These are phyloP conservation scores for Fusarium mundagurra DNA, from an alignment of 2,329 filamentous ascomycete species.

Conservation along the genomic window DNA sequence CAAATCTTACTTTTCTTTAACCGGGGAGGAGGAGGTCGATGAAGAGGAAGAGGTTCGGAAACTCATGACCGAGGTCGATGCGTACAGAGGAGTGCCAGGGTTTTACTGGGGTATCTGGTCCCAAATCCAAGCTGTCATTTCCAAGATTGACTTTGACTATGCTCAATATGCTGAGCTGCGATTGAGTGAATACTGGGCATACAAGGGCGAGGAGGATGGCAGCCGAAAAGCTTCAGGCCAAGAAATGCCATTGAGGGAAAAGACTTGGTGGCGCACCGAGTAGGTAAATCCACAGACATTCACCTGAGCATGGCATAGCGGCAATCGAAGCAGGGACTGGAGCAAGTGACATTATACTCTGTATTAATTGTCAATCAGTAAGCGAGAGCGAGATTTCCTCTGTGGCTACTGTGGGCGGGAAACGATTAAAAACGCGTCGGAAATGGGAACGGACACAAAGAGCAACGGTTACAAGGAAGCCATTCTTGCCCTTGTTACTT, in stretches of 20 bases:
- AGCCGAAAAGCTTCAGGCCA: conserved; percentile 61
- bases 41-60: conserved; percentile 71
- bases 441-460: conserved; percentile 23
- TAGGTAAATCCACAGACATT: conserved; percentile 5
- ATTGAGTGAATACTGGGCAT: conserved; percentile 91
- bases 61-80: conserved; percentile 83
- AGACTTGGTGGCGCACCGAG: conserved; percentile 71
- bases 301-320: neutral
- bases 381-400: conserved; percentile 7
- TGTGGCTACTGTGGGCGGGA: conserved; percentile 11
- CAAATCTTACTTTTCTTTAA: conserved; percentile 71
- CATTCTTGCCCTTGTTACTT: conserved; percentile 1
- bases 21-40: conserved; percentile 55
- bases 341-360: conserved; percentile 10
- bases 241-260: conserved; percentile 78
- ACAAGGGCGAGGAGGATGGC: conserved; percentile 79
- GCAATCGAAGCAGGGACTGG: conserved; percentile 13
- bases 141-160: conserved; percentile 97
- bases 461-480: conserved; percentile 28
- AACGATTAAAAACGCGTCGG: conserved; percentile 7
- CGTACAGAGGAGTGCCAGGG: conserved; percentile 88
- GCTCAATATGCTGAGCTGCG: conserved; percentile 87
- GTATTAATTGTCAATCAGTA: conserved; percentile 5
- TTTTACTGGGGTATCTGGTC: conserved; percentile 96
- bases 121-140: conserved; percentile 92